Conservation (phyloP, 768 basidiomycete species). For the Tylopilus plumbeoviolaceoides region DNA sequence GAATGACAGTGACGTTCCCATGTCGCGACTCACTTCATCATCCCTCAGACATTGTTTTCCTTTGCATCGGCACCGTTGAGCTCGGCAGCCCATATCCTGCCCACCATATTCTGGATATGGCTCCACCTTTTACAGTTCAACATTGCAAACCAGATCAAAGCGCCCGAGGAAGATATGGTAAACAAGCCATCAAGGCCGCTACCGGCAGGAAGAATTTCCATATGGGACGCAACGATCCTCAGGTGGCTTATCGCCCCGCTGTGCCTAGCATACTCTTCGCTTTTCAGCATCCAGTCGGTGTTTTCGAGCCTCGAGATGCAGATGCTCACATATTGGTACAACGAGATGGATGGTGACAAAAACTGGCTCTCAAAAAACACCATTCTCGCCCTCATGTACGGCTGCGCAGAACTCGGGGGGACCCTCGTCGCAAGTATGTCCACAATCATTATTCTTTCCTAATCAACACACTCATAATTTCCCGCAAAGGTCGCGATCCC, state of each 20-base stretch:
- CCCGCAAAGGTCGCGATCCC: conserved; percentile 19
- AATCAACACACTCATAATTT: neutral
- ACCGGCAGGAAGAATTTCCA: conserved; percentile 40
- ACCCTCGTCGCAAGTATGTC: conserved; percentile 35
- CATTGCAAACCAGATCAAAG: conserved; percentile 42
- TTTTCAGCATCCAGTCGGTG: conserved; percentile 30
- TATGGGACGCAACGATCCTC: conserved; percentile 31
- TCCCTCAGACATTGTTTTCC: conserved; percentile 31
- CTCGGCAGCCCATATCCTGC: conserved; percentile 13
- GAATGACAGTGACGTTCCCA: conserved; percentile 1
- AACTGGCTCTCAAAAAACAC: conserved; percentile 39
- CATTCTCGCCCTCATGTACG: conserved; percentile 37
- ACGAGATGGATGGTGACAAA: conserved; percentile 35
- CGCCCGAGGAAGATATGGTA: conserved; percentile 38
- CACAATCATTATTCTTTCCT: neutral
- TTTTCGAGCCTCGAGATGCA: conserved; percentile 34
- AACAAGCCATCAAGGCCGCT: conserved; percentile 46
- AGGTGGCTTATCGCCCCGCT: conserved; percentile 34
- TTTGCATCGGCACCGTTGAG: conserved; percentile 31
- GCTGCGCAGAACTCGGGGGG: conserved; percentile 35
- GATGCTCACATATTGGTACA: conserved; percentile 34
- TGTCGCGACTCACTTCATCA: neutral
- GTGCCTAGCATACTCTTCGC: conserved; percentile 34
- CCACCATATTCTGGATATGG: conserved; percentile 41
- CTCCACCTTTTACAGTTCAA: conserved; percentile 42